phyloP scores from a whole-genome alignment of 2,329 filamentous ascomycete genomes.

The Coniochaeta prunicola region DNA sequence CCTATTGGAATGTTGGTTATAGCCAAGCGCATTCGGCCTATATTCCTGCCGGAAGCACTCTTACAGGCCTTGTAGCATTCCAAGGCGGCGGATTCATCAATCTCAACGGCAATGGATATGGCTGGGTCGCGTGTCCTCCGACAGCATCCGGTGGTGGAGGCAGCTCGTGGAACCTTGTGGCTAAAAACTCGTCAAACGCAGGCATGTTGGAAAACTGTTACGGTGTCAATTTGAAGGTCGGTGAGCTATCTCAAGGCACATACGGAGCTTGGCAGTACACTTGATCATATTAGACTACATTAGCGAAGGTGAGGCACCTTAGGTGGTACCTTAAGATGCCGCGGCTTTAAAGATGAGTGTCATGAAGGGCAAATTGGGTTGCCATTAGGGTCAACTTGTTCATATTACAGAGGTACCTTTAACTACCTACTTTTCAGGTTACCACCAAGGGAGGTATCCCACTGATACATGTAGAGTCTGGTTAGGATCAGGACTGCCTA shows the following conservation, averaged over 20 bases:
- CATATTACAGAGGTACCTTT: too few species aligned
- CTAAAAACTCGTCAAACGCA: conserved; percentile 17
- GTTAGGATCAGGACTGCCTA: too few species aligned
- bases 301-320: too few species aligned
- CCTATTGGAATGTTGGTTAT: conserved; percentile 20
- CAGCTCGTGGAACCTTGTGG: conserved; percentile 17
- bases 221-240: conserved; percentile 21
- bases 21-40: conserved; percentile 25
- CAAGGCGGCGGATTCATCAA: conserved; percentile 24
- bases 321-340: too few species aligned
- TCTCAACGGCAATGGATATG: conserved; percentile 21
- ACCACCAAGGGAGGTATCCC: too few species aligned
- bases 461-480: too few species aligned
- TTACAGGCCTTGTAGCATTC: conserved; percentile 20
- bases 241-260: conserved; percentile 11
- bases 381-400: too few species aligned
- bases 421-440: too few species aligned
- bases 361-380: too few species aligned
- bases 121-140: conserved; percentile 21
- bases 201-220: conserved; percentile 13
- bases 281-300: too few species aligned
- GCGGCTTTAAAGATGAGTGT: too few species aligned
- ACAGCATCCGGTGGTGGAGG: conserved; percentile 12
- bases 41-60: conserved; percentile 18
- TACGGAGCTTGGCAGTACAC: conserved; percentile 23